Percentiles rank a stretch among this genome's conserved stretches.
Conservation (phyloP, 768 basidiomycete genomes). For the Auriscalpium microsporum region DNA sequence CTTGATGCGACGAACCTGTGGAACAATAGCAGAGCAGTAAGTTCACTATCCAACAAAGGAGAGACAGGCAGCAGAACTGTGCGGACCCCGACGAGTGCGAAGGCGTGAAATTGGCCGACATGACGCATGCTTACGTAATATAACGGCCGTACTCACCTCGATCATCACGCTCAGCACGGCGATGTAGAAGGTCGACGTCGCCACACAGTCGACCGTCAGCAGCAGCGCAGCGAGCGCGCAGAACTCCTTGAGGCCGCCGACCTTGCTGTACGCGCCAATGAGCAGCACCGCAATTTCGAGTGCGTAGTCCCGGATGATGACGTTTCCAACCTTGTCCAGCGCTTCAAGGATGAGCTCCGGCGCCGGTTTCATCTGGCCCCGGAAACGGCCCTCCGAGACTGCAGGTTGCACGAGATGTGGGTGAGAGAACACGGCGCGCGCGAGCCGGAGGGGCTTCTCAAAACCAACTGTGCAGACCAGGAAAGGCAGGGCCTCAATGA, state of each 20-base stretch:
- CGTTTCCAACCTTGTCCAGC: constrained; percentile 66
- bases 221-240: constrained; percentile 91
- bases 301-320: constrained; percentile 87
- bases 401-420: constrained; percentile 38
- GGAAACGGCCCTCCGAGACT: constrained; percentile 20
- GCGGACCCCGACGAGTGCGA: constrained; percentile 1
- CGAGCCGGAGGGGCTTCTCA: constrained; percentile 92
- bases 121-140: background rate
- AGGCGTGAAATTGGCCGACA: constrained; percentile 7
- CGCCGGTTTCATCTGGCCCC: constrained; percentile 59
- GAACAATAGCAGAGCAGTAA: constrained; percentile 6
- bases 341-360: constrained; percentile 81
- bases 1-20: constrained; percentile 64
- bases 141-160: constrained; percentile 47
- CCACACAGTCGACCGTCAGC: constrained; percentile 76
- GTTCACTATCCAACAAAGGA: constrained; percentile 3
- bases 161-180: constrained; percentile 92
- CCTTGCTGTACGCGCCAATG: constrained; percentile 79
- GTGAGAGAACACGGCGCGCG: constrained; percentile 81
- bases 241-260: constrained; percentile 87
- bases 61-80: background rate
- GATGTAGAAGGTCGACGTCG: constrained; percentile 85
- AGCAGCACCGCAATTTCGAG: constrained; percentile 86
- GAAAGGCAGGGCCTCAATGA: constrained; percentile 96
- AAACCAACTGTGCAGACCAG: constrained; percentile 96